Conservation (phyloP, 202 grass and related monocot genomes). For the Saccharum hybrid region DNA sequence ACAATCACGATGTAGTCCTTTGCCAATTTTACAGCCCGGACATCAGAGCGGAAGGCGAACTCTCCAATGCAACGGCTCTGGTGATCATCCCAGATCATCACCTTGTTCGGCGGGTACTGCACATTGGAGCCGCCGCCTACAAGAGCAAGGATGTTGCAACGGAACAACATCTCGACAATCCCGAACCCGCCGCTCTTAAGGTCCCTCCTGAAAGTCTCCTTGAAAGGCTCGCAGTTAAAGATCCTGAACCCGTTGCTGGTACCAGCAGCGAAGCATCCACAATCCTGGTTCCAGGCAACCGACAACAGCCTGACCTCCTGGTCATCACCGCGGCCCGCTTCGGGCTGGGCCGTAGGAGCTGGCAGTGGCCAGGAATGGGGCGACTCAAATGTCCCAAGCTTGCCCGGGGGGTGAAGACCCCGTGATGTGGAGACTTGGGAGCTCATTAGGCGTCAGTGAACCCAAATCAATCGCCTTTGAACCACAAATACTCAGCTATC, state of each 20-base stretch:
- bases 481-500: neutral
- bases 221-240: constrained; percentile 79
- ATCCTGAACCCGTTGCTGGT: constrained; percentile 89
- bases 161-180: constrained; percentile 88
- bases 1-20: constrained; percentile 79
- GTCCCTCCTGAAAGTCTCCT: constrained; percentile 92
- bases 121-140: constrained; percentile 71
- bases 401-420: constrained; percentile 43
- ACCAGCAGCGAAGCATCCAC: constrained; percentile 75
- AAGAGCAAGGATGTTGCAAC: constrained; percentile 88
- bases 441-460: constrained; percentile 43
- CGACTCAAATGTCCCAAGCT: constrained; percentile 55
- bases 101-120: constrained; percentile 82
- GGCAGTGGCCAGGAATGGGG: constrained; percentile 49
- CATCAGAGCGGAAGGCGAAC: constrained; percentile 78
- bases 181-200: constrained; percentile 81
- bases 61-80: constrained; percentile 83
- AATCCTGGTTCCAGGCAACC: constrained; percentile 89
- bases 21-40: constrained; percentile 67
- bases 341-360: constrained; percentile 42
- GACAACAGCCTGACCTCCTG: constrained; percentile 71
- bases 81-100: constrained; percentile 93
- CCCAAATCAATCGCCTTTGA: neutral
- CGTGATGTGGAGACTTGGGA: constrained; percentile 67
- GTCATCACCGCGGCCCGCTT: constrained; percentile 45